Evolutionary conservation across 352 stramenopile genomes (phyloP), one percentile per base, ranked within the genome.

Genomic region (Globisporangium heterothallicum): DNA sequence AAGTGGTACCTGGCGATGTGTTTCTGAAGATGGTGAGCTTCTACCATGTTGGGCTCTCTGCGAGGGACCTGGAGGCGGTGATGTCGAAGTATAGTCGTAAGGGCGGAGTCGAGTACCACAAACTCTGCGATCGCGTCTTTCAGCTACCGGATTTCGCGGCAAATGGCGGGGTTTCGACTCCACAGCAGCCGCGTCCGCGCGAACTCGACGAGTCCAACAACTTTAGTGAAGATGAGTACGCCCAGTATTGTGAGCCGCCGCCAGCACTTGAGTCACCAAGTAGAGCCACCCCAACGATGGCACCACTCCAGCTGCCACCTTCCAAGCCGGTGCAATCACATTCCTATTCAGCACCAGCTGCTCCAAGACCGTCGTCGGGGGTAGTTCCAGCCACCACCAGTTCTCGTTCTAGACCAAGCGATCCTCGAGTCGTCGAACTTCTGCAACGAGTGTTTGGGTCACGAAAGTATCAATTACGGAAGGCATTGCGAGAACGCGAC

Each of bases 391-490:
- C 4, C 6, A 43, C 22, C 10, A 18, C 7, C 12, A 26, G 14
- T n/a, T n/a, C n/a, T n/a, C n/a, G n/a, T n/a, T n/a, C n/a, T 6
- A 21, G 24, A 8, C 18, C 42, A 48, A 59, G 35, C 2, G 55
- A 72, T 24, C 22, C 60, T 24, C 65, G 59, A 4, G 74, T 84
- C 49, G 59, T 77, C 18, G 71, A 43, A 12, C 52, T 86, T 46
- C 40, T 88, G 16, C 65, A 76, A 10, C 64, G 73, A 34, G 63
- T 78, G 8, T 92, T 92, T 69, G 65, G 58, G 12, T 32, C 51
- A 3, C 66, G 64, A 3, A 90, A 90, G 56, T 94, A 92, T 46
- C 66, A 84, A 27, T 56, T 94, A 43, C 74, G 80, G 13, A 84
- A 82, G 46, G 72, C 75, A 4, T 49, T 91, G 30, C 75, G 79